phyloP scores from a whole-genome alignment of 805 yeast species.

The Nakazawaea molendinolei region DNA sequence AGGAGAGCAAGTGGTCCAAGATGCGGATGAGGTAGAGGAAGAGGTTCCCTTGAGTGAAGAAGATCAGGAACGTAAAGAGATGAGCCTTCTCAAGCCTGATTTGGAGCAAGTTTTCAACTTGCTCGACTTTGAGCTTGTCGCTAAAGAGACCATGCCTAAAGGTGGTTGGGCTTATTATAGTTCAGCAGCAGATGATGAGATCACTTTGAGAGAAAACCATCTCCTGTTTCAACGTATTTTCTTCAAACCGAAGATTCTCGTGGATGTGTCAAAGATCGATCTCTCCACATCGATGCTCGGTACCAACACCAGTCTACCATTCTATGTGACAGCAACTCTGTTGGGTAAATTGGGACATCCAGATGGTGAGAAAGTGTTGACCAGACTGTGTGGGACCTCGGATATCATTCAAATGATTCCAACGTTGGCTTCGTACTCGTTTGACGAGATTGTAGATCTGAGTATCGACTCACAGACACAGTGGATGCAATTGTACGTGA shows the following conservation, averaged over 20 bases:
- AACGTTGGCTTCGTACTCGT: slow-evolving; percentile 81
- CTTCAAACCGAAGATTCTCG: slow-evolving; percentile 78
- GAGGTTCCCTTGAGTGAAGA: slow-evolving; percentile 19
- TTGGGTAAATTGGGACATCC: slow-evolving; percentile 87
- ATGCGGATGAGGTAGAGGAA: slow-evolving; percentile 30
- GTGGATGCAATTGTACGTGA: slow-evolving; percentile 87
- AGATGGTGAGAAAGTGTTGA: slow-evolving; percentile 84
- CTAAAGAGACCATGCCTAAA: slow-evolving; percentile 67
- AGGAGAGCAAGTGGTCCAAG: slow-evolving; percentile 9
- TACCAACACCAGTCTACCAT: slow-evolving; percentile 62
- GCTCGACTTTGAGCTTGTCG: slow-evolving; percentile 83
- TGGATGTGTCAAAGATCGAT: slow-evolving; percentile 74
- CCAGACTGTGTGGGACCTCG: slow-evolving; percentile 73
- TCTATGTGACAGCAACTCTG: slow-evolving; percentile 89
- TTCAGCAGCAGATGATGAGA: slow-evolving; percentile 89
- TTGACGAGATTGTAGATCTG: slow-evolving; percentile 77
- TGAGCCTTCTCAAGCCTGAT: slow-evolving; percentile 49
- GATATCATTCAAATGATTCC: slow-evolving; percentile 85
- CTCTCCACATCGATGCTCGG: slow-evolving; percentile 72
- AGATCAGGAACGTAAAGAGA: slow-evolving; percentile 34
- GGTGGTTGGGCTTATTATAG: slow-evolving; percentile 93
- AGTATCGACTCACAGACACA: slow-evolving; percentile 63
- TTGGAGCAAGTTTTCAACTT: slow-evolving; percentile 65
- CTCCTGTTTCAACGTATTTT: slow-evolving; percentile 81
- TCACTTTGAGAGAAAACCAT: slow-evolving; percentile 85